Percentiles rank a stretch among this genome's conserved stretches.
These are phyloP conservation scores for Cinnamomum micranthum DNA, from an alignment of 164 flowering plant species.

Conservation along the genomic window DNA sequence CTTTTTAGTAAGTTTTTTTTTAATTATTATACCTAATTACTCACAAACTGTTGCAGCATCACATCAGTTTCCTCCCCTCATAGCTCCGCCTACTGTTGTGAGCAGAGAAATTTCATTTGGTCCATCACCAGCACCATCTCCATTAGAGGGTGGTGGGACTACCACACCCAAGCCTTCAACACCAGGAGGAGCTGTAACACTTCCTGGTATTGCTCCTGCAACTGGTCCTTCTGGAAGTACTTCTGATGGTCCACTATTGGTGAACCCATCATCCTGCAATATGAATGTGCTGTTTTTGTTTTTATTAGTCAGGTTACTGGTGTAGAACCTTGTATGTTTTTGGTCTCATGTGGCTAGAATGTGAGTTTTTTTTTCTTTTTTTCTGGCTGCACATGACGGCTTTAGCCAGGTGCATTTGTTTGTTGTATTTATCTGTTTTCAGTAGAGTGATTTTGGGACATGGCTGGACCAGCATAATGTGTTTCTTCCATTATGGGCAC, in stretches of 20 bases:
- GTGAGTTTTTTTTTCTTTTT: constrained; percentile 15
- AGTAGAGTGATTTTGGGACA: constrained; percentile 8
- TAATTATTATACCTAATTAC: neutral
- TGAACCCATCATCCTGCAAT: constrained; percentile 27
- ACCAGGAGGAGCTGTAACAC: constrained; percentile 35
- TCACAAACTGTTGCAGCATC: constrained; percentile 41
- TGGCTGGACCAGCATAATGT: constrained; percentile 2
- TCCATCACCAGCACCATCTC: constrained; percentile 74
- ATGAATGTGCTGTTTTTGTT: constrained; percentile 21
- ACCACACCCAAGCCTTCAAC: constrained; percentile 31
- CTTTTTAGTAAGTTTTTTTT: neutral
- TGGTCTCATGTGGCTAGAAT: constrained; percentile 7
- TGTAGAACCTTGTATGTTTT: constrained; percentile 22
- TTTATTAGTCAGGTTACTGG: constrained; percentile 23
- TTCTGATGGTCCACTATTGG: constrained; percentile 42
- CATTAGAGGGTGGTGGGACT: constrained; percentile 34
- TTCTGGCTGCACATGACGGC: constrained; percentile 2
- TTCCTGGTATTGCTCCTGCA: constrained; percentile 52
- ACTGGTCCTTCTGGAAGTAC: constrained; percentile 53
- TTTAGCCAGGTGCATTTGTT: constrained; percentile 1
- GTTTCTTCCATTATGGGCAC: neutral
- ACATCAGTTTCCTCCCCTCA: constrained; percentile 68
- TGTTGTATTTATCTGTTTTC: constrained; percentile 23
- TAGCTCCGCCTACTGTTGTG: constrained; percentile 62
- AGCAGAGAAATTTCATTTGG: constrained; percentile 35